Evolutionary conservation across 2,329 filamentous ascomycete species (phyloP).

Genomic region (Fusarium sp.): DNA sequence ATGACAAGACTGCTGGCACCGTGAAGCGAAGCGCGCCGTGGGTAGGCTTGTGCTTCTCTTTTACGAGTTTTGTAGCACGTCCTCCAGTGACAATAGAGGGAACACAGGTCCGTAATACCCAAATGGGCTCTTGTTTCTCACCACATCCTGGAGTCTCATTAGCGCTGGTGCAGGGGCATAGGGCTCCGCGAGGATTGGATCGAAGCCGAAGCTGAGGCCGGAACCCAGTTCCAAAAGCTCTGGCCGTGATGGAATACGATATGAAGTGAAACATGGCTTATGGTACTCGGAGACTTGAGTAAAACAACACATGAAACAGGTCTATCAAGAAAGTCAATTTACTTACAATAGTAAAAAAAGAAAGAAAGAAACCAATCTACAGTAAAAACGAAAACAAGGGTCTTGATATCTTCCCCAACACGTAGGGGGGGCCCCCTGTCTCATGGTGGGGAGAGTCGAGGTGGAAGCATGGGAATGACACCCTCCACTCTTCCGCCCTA

Average conservation of each 20-base stretch:
- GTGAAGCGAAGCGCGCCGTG: constrained; percentile 19
- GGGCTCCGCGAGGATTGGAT: constrained; percentile 30
- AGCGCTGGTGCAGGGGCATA: constrained; percentile 36
- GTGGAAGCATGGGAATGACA: constrained; percentile 49
- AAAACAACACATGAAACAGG: constrained; percentile 9
- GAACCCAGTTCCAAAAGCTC: not conserved
- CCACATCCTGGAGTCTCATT: constrained; percentile 35
- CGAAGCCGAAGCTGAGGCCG: constrained; percentile 26
- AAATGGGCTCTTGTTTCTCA: constrained; percentile 37
- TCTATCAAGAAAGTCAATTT: not conserved
- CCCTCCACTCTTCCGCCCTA: constrained; percentile 53
- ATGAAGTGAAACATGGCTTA: constrained; percentile 22
- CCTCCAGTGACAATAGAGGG: constrained; percentile 18
- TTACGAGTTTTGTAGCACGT: constrained; percentile 27
- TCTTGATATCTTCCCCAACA: constrained; percentile 43
- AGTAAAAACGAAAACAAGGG: constrained; percentile 41
- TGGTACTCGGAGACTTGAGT: constrained; percentile 9
- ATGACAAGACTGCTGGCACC: constrained; percentile 14
- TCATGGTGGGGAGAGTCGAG: constrained; percentile 42
- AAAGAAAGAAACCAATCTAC: constrained; percentile 1
- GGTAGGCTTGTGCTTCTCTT: constrained; percentile 25
- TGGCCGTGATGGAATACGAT: not conserved
- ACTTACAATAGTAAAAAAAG: constrained; percentile 3
- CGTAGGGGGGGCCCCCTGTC: constrained; percentile 40
- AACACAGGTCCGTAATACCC: constrained; percentile 20